phyloP scores from a whole-genome alignment of 768 basidiomycete genomes.

The Ramaria sp. region DNA sequence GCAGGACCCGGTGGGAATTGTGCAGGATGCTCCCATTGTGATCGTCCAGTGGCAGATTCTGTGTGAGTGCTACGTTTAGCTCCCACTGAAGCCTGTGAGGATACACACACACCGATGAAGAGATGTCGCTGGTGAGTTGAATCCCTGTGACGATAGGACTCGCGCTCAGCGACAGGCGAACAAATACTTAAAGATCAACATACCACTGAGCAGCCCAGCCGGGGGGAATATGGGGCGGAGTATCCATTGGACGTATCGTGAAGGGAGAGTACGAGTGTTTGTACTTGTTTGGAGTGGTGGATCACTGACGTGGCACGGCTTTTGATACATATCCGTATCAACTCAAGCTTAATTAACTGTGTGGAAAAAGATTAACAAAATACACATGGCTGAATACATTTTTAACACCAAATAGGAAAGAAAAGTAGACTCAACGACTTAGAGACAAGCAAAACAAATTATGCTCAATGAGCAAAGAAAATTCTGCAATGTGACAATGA shows the following conservation, averaged over 20 bases:
- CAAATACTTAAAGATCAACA: constrained; percentile 18
- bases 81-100: neutral
- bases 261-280: neutral
- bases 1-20: constrained; percentile 23
- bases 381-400: too few species aligned
- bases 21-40: constrained; percentile 82
- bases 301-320: neutral
- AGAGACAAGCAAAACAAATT: too few species aligned
- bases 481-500: too few species aligned
- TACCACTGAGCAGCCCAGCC: constrained; percentile 95
- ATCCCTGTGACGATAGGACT: constrained; percentile 46
- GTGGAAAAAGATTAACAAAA: too few species aligned
- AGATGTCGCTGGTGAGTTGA: constrained; percentile 67
- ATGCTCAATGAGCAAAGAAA: too few species aligned
- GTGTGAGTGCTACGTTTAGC: constrained; percentile 12
- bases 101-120: constrained; percentile 58
- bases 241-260: constrained; percentile 26
- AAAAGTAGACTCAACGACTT: too few species aligned
- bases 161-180: constrained; percentile 1
- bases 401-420: too few species aligned
- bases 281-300: constrained; percentile 7
- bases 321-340: neutral
- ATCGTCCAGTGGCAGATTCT: constrained; percentile 77
- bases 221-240: constrained; percentile 60
- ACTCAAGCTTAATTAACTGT: too few species aligned